phyloP scores from a whole-genome alignment of 768 basidiomycete species.

The Trametes sanguinea region DNA sequence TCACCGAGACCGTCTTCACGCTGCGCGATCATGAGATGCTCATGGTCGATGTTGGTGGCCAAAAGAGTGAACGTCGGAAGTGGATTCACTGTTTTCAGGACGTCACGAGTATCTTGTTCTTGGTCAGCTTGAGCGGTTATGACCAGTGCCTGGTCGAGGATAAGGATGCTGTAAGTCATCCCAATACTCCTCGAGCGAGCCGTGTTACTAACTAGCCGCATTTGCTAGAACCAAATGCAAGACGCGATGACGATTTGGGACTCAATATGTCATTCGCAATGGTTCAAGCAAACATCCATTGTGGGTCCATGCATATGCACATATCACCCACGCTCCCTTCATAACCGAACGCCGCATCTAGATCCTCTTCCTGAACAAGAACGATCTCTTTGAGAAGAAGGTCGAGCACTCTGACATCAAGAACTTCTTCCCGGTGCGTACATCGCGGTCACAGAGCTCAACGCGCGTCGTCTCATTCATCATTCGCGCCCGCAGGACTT shows the following conservation, averaged over 20 bases:
- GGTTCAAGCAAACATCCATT: constrained; percentile 94
- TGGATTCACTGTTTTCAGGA: constrained; percentile 97
- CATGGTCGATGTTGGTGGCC: constrained; percentile 93
- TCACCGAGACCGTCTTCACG: constrained; percentile 84
- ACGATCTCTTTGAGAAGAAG: constrained; percentile 89
- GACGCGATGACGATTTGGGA: constrained; percentile 99
- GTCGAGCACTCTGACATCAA: constrained; percentile 80
- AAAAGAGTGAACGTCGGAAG: constrained; percentile 90
- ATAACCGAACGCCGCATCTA: constrained; percentile 13
- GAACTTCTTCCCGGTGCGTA: constrained; percentile 81
- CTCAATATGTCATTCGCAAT: constrained; percentile 96
- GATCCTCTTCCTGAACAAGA: constrained; percentile 96
- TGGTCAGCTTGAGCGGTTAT: constrained; percentile 90
- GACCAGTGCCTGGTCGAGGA: constrained; percentile 95
- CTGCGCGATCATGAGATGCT: constrained; percentile 81
- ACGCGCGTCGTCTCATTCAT: not conserved
- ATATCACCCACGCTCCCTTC: not conserved
- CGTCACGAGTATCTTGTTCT: constrained; percentile 89
- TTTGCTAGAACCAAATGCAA: constrained; percentile 90
- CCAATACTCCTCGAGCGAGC: not conserved
- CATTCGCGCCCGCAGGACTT: constrained; percentile 58
- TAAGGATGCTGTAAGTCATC: constrained; percentile 72
- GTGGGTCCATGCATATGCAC: constrained; percentile 45
- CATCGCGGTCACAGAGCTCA: not conserved
- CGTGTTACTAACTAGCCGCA: not conserved